Evolutionary conservation across 768 basidiomycete genomes (phyloP).

Genomic region (Agaricus subrufescens): DNA sequence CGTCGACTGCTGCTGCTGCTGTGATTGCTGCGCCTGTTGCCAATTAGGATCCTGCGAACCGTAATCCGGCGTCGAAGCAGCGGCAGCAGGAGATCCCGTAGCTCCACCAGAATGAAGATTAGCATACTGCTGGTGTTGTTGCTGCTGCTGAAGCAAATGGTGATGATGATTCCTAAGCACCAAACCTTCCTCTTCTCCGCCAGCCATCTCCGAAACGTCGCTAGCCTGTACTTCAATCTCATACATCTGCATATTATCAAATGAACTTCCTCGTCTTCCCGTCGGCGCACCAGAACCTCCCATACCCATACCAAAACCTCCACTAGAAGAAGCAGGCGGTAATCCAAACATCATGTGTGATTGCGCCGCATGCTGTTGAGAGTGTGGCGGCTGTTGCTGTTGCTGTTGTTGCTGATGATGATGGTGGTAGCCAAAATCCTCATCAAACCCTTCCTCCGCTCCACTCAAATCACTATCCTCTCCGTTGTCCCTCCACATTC

Average conservation of each 20-base stretch:
- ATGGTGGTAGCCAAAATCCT: slow-evolving; percentile 18
- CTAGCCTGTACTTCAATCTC: slow-evolving; percentile 56
- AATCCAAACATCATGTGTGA: slow-evolving; percentile 22
- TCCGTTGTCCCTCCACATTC: slow-evolving; percentile 7
- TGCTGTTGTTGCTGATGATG: slow-evolving; percentile 6
- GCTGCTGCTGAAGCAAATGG: background rate
- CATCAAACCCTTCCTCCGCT: slow-evolving; percentile 19
- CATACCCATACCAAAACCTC: background rate
- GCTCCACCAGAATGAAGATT: background rate
- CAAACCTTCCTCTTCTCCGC: slow-evolving; percentile 54
- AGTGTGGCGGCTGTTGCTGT: background rate
- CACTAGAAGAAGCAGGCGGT: background rate
- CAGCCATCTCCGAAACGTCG: slow-evolving; percentile 47
- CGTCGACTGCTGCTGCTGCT: too few species aligned
- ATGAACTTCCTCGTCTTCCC: slow-evolving; percentile 23
- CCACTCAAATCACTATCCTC: slow-evolving; percentile 16
- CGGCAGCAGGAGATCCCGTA: too few species aligned
- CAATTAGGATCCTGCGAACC: too few species aligned
- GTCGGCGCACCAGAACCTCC: background rate
- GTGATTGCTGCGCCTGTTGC: too few species aligned
- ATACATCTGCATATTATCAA: slow-evolving; percentile 46
- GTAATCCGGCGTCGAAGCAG: too few species aligned
- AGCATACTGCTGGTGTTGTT: slow-evolving; percentile 8
- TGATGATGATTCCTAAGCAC: slow-evolving; percentile 21
- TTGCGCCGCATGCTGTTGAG: background rate